phyloP scores from a whole-genome alignment of 2,329 filamentous ascomycete species.

The Chaetothyriales sp. region DNA sequence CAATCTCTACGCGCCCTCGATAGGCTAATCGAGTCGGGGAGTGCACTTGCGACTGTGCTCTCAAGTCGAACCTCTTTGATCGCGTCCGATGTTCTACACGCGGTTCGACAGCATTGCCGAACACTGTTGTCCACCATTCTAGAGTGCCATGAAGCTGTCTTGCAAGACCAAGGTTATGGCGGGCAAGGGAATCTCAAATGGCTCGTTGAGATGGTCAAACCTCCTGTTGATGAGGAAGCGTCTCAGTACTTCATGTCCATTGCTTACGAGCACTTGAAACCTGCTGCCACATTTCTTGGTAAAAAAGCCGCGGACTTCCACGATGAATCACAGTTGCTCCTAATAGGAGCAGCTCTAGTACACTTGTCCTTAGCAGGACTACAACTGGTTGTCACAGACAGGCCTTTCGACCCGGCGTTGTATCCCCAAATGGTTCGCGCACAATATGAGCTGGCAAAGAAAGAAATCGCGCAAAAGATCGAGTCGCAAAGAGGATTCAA shows the following conservation, averaged over 20 bases:
- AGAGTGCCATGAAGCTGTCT: neutral
- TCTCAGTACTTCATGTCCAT: neutral
- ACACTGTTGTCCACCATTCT: neutral
- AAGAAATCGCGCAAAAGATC: conserved; percentile 42
- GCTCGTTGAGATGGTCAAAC: conserved; percentile 2
- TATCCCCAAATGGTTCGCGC: conserved; percentile 47
- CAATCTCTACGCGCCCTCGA: neutral
- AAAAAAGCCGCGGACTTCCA: conserved; percentile 5
- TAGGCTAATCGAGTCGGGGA: neutral
- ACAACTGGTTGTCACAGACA: conserved; percentile 70
- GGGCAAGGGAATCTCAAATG: conserved; percentile 1
- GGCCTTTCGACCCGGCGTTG: conserved; percentile 65
- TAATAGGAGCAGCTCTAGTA: conserved; percentile 51
- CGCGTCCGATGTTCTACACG: neutral
- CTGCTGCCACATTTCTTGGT: neutral
- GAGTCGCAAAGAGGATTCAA: conserved; percentile 52
- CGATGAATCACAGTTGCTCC: conserved; percentile 3
- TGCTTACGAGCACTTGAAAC: neutral
- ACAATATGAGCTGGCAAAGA: conserved; percentile 41
- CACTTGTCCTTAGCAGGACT: conserved; percentile 60
- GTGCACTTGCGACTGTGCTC: neutral
- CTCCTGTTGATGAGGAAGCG: neutral
- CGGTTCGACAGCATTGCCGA: neutral
- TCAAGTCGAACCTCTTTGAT: neutral
- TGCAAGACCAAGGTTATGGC: conserved; percentile 4